phyloP scores from a whole-genome alignment of 352 stramenopile species.

The Hyaloperonospora arabidopsidis region DNA sequence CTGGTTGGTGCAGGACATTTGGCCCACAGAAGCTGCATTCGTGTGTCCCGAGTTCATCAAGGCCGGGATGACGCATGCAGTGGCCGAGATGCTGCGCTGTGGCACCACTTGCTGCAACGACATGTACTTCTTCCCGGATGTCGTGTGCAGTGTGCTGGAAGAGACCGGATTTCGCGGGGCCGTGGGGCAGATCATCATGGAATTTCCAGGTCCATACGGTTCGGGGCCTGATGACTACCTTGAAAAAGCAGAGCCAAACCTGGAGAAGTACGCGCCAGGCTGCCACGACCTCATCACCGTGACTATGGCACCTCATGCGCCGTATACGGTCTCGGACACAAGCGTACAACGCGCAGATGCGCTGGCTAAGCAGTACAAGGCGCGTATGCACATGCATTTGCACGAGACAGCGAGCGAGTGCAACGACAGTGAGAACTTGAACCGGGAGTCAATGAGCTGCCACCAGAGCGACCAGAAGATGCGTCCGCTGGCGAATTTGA shows the following conservation, averaged over 20 bases:
- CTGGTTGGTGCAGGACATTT: slow-evolving; percentile 83
- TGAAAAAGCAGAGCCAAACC: slow-evolving; percentile 51
- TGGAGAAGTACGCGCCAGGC: slow-evolving; percentile 52
- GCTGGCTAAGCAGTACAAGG: slow-evolving; percentile 42
- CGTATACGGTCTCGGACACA: slow-evolving; percentile 78
- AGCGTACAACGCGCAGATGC: slow-evolving; percentile 36
- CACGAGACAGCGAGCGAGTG: slow-evolving; percentile 82
- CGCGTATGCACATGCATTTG: slow-evolving; percentile 79
- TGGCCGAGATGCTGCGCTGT: slow-evolving; percentile 83
- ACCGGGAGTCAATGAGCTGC: slow-evolving; percentile 65
- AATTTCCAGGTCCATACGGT: slow-evolving; percentile 68
- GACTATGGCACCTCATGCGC: slow-evolving; percentile 76
- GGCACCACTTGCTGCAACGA: slow-evolving; percentile 88
- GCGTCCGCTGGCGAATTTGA: slow-evolving; percentile 73
- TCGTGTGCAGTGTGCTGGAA: slow-evolving; percentile 48
- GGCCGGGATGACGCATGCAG: slow-evolving; percentile 65
- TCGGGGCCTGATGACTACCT: slow-evolving; percentile 62
- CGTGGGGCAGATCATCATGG: slow-evolving; percentile 60
- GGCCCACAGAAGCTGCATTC: slow-evolving; percentile 75
- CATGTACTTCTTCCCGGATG: slow-evolving; percentile 86
- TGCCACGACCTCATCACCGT: slow-evolving; percentile 51
- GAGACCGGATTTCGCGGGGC: slow-evolving; percentile 58
- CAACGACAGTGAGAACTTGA: slow-evolving; percentile 58
- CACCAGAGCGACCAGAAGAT: slow-evolving; percentile 72
- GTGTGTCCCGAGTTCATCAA: slow-evolving; percentile 63